Base-by-base conservation (phyloP, 2,329 filamentous ascomycete species). In the Phaeosphaeria sp. region DNA sequence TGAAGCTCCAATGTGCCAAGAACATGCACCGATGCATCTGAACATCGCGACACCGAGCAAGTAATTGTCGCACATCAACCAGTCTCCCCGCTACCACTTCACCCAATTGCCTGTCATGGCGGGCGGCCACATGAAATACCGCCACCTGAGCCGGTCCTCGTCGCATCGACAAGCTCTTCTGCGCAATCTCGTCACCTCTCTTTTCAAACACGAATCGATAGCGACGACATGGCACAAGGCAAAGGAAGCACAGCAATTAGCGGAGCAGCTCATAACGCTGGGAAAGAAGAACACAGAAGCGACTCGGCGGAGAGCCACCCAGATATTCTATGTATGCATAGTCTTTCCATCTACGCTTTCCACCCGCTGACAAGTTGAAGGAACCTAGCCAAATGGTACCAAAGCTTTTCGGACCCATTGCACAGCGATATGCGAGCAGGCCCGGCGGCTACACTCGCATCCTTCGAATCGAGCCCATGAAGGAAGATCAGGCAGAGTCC, bases 371-470 rank as follows among this genome's bases (percentile, higher is more conserved):
- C 49, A 36, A 20, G 46, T 54, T 18, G 36, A 66, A 92, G 91
- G 88, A 84, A 72, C 90, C 90, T 20, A 80, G 89, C 60, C 75
- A 85, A 48, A 83, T 91, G 63, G 78, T 98, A 55, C 91, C 91
- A 54, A 98, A 97, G 79, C 87, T 99, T 67, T 96, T 98, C 78
- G 91, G 90, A 54, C 85, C 89, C 65, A 87, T 99, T 61, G 86
- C 90, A 67, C 81, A 88, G 75, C 91, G 95, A 69, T 99, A 98
- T 80, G 81, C 84, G 46, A 74, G 83, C 53, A 88, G 95, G 49
- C 91, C 91, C 1, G 95, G 95, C 61, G 95, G 95, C 55, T 99
- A 98, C 84, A 99, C 95, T 18, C 91, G 95, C 44, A 91, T 99
- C 11, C 87, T 97, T 48, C 91, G 93, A 67, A 93, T 96, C 64